Evolutionary conservation across 345 rosid species (phyloP), one percentile per base, ranked within the genome.

Genomic region (Eucalyptus curtisii): DNA sequence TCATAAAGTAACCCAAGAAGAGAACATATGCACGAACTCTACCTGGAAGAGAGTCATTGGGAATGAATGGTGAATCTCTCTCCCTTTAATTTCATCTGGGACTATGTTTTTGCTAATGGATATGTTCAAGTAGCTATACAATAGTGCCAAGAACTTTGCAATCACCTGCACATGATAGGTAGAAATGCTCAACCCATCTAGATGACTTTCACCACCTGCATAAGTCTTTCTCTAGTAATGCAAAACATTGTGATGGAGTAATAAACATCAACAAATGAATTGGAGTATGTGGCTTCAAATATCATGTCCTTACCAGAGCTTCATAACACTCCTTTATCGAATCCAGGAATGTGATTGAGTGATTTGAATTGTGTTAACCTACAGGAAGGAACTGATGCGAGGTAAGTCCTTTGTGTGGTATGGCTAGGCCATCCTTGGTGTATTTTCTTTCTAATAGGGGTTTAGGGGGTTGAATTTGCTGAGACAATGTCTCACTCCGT

Each of bases 21-120:
- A 85, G 86, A 66, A 42, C 80, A 33, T 20, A 76, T 76, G 14
- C 24, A 10, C 8, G 4, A 48, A 37, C 82, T 45, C 61, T 47
- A 95, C 99, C 99, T 94, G 96, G 88, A 98, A 96, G 88, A 97
- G 97, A 33, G 99, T 97, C 96, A 98, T 90, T 15, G 99, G 99
- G 90, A 98, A 98, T 12, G 97, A 94, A 90, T 96, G 99, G 89
- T 95, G 98, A 88, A 98, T 93, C 89, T 96, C 96, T 91, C 98
- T 94, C 44, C 99, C 99, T 93, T 98, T 98, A 89, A 95, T 91
- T 88, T 91, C 97, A 91, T 97, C 98, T 1, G 99, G 99, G 81
- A 98, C 97, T 49, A 95, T 90, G 86, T 89, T 91, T 57, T 88
- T 94, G 66, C 93, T 98, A 81, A 95, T 95, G 24, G 99, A 98